These are phyloP conservation scores for Tilletia caries DNA, from an alignment of 1,284 basidiomycete species.

Conservation along the genomic window DNA sequence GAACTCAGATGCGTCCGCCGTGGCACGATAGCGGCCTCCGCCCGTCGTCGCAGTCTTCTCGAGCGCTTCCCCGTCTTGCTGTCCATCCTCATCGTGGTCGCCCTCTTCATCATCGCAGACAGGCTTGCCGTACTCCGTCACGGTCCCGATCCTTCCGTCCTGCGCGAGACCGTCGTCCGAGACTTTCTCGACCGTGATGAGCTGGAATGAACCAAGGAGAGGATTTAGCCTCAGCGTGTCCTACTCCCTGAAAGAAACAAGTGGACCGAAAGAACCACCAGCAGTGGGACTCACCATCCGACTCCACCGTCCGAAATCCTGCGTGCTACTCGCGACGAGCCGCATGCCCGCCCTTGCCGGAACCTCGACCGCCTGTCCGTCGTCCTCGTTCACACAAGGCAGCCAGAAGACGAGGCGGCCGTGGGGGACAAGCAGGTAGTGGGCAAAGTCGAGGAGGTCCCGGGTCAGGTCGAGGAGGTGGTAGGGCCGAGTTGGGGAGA, in stretches of 20 bases:
- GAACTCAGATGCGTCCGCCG: slow-evolving; percentile 2
- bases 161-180: slow-evolving; percentile 25
- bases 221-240: background rate
- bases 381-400: slow-evolving; percentile 40
- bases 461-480: slow-evolving; percentile 78
- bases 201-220: slow-evolving; percentile 18
- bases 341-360: slow-evolving; percentile 76
- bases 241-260: background rate
- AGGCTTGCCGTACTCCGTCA: background rate
- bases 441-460: slow-evolving; percentile 78
- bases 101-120: background rate
- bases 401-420: slow-evolving; percentile 84
- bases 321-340: slow-evolving; percentile 79
- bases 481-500: slow-evolving; percentile 78
- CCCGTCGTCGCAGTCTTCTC: no score
- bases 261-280: background rate
- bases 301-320: slow-evolving; percentile 95
- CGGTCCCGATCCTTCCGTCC: slow-evolving; percentile 10
- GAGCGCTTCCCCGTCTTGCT: no score
- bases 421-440: slow-evolving; percentile 76
- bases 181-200: slow-evolving; percentile 46
- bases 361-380: slow-evolving; percentile 58
- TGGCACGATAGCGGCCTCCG: background rate
- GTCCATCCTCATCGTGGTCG: no score
- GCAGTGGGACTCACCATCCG: slow-evolving; percentile 75